Base-by-base conservation (phyloP, 768 basidiomycete species). In the Rossbeevera mucosa region DNA sequence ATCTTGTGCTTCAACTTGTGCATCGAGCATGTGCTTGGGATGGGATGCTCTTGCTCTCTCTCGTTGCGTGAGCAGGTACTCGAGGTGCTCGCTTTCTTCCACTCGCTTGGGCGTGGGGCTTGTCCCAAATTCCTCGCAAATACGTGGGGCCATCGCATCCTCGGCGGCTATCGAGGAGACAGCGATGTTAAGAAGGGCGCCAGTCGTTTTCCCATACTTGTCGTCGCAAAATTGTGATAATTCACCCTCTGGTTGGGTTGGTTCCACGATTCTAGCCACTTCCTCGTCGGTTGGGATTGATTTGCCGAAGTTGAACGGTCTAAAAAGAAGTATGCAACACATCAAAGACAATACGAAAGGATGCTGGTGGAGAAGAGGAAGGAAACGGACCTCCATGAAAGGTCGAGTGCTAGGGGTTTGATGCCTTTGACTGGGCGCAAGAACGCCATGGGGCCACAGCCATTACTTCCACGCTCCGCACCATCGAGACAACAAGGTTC, bases 311-410 rank as follows among this genome's bases (percentile, higher is more conserved):
- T 74, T 80, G 59, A 82, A 83, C 5, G 82, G 76, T 43, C 83
- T 71, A 44, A 14, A 13, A 53, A 13, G 14, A 53, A 13, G 54
- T 36, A 51, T 30, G 48, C 43, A 30, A 59, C 41, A 33, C n/a
- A 16, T 54, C n/a, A 42, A 30, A 25, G n/a, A 52, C 29, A 29
- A 36, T 11, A 21, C 18, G 29, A 45, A 25, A 51, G 12, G 28
- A 47, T 13, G 18, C 25, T 30, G 18, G 28, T 2, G 13, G 13
- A 28, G 20, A 25, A 29, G 29, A 49, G 20, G 30, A 49, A 47
- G 45, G 29, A 47, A 47, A 72, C 77, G 45, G 52, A 86, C 86
- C 78, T 76, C 87, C 87, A 89, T 13, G 83, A 81, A 46, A 90
- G 68, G 28, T 80, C 75, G 13, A 88, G 71, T 20, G 76, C 72